Evolutionary conservation across 1,284 basidiomycete genomes (phyloP), one percentile per base, ranked within the genome.

Genomic region (Malassezia obtusa): DNA sequence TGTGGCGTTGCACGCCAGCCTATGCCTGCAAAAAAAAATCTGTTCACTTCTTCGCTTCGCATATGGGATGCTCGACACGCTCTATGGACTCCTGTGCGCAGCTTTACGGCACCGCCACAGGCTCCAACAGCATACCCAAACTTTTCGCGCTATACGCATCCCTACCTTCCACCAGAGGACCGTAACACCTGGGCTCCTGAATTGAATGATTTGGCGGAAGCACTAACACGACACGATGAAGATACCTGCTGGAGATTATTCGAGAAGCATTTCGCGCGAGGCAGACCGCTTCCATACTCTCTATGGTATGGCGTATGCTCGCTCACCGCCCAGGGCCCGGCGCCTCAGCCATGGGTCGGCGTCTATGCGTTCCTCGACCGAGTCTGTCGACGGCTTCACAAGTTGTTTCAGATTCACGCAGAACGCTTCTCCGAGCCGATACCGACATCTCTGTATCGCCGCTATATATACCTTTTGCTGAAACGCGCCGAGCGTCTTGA

Each of bases 401-500:
- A 39, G 31, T 35, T 55, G 9, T n/a, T 24, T n/a, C 14, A 4
- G 12, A n/a, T 50, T 14, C 49, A 46, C 36, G 26, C 31, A 1
- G 2, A 2, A 2, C 25, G 30, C 5, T 48, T 36, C 12, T 33
- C 38, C 31, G 30, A 11, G 2, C 43, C 25, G 19, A 39, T 46
- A 8, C 48, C 47, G 10, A 15, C 17, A 4, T 14, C 9, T 17
- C 25, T 45, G 31, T 24, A 43, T 14, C 48, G 32, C 10, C 48
- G 53, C 22, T 33, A 50, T 19, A 11, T 56, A 15, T 56, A 56
- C 33, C 49, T 56, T 4, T 12, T 56, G 21, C 26, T 56, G 1
- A 56, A 56, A 30, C 48, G 49, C 8, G 48, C 39, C 21, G 53
- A 56, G 30, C 33, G 49, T 0, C 43, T 55, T 21, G 45, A 53